Percentiles rank a stretch among this genome's conserved stretches.
phyloP scores from a whole-genome alignment of 2,329 filamentous ascomycete species.

The Arachnomyces sp. region DNA sequence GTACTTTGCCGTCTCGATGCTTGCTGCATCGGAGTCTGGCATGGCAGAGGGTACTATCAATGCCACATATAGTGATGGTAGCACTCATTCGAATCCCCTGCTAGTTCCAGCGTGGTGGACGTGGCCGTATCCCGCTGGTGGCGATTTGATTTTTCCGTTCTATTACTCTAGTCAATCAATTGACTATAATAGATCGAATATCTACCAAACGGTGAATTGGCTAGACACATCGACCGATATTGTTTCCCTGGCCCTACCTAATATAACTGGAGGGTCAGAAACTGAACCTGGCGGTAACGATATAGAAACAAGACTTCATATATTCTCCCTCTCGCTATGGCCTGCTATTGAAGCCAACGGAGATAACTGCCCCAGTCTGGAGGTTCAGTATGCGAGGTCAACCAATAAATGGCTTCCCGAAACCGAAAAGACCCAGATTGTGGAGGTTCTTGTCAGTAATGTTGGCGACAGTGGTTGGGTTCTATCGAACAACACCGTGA shows the following conservation, averaged over 20 bases:
- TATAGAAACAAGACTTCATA: constrained; percentile 26
- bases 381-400: constrained; percentile 34
- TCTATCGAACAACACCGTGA: constrained; percentile 26
- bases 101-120: constrained; percentile 32
- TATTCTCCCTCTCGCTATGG: constrained; percentile 32
- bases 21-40: constrained; percentile 33
- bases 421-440: constrained; percentile 32
- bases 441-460: constrained; percentile 33
- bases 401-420: constrained; percentile 35
- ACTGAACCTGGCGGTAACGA: constrained; percentile 5
- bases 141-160: constrained; percentile 34
- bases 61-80: constrained; percentile 31
- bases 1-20: constrained; percentile 34
- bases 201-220: constrained; percentile 35
- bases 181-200: constrained; percentile 34
- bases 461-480: constrained; percentile 25
- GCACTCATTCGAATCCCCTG: constrained; percentile 24
- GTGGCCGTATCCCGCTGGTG: constrained; percentile 36
- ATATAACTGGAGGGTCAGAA: constrained; percentile 26
- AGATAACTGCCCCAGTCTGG: constrained; percentile 11
- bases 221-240: constrained; percentile 33
- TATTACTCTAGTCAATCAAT: constrained; percentile 28
- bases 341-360: constrained; percentile 17
- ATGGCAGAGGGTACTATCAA: constrained; percentile 32
- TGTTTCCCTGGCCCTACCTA: constrained; percentile 27